phyloP scores from a whole-genome alignment of 116 monocot species.

The Iris pallida region DNA sequence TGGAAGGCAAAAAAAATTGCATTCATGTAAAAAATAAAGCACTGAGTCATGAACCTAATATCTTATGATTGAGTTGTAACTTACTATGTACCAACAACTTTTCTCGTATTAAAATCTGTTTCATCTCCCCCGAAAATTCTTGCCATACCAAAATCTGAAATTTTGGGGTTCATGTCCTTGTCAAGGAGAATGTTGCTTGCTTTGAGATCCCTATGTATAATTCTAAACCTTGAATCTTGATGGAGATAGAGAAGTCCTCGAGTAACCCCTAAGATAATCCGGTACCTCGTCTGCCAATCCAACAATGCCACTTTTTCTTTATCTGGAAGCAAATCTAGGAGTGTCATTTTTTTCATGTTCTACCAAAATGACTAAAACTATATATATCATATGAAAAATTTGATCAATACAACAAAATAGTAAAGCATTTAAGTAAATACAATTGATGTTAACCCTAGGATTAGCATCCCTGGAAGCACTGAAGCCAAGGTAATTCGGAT shows the following conservation, averaged over 20 bases:
- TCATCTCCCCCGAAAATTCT: constrained; percentile 20
- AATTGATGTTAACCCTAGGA: no score
- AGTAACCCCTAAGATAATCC: constrained; percentile 33
- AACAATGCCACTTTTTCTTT: constrained; percentile 11
- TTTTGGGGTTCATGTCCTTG: constrained; percentile 42
- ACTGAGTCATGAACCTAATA: no score
- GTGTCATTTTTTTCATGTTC: background rate
- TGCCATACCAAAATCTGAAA: constrained; percentile 49
- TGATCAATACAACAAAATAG: background rate
- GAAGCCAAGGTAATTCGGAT: no score
- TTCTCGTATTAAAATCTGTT: constrained; percentile 21
- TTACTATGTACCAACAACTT: constrained; percentile 37
- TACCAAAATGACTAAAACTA: background rate
- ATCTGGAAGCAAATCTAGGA: background rate
- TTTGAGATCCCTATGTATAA: constrained; percentile 44
- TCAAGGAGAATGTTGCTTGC: constrained; percentile 41
- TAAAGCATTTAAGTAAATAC: background rate
- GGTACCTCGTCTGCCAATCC: constrained; percentile 22
- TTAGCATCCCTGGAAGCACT: no score
- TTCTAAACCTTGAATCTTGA: constrained; percentile 32
- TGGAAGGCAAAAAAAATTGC: no score
- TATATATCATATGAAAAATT: background rate
- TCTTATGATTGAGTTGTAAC: background rate
- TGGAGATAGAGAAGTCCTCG: constrained; percentile 48
- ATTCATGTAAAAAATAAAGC: no score